Evolutionary conservation across 78 protist species (phyloP), one percentile per base, ranked within the genome.

Genomic region (Cavenderia fasciculata): DNA sequence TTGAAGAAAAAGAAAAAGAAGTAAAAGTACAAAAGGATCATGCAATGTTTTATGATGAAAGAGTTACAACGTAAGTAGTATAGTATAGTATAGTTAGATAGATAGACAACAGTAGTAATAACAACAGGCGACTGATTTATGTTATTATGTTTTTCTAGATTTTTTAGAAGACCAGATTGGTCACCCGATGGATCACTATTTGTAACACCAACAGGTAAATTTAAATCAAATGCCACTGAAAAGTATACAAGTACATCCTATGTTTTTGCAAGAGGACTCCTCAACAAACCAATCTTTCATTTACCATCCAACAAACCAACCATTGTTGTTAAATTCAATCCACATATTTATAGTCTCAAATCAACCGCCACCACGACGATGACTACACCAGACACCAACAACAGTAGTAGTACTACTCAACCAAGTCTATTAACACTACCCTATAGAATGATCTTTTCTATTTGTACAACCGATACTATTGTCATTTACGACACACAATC

Each of bases 151-250:
- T n/a, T n/a, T 49, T 38, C 2, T 34, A 72, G 78, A 54, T 82
- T 82, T 44, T 82, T 82, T 31, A 82, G 90, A 68, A 65, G 90
- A 82, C 79, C 90, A 27, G n/a, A 46, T 18, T 82, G 90, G 90
- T 82, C 90, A 27, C 90, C 90, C 1, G 90, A 82, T 69, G 90
- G 90, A 25, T 82, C 71, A 56, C 27, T 82, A 29, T 82, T 82
- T n/a, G 68, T 82, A n/a, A 69, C 78, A 57, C 77, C 90, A 40
- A 82, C 90, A 4, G 90, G 90, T 25, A 49, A 82, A 68, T 82
- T 82, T 36, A 82, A 69, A 68, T 44, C 61, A 11, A 14, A 27
- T 3, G 52, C 78, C 38, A 68, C 49, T 19, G 27, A 61, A 56
- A 82, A 82, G 54, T 57, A 40, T 6, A 16, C 14, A 33, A 57